Evolutionary conservation across 1,284 basidiomycete species (phyloP).

Genomic region (Stereum hirsutum): DNA sequence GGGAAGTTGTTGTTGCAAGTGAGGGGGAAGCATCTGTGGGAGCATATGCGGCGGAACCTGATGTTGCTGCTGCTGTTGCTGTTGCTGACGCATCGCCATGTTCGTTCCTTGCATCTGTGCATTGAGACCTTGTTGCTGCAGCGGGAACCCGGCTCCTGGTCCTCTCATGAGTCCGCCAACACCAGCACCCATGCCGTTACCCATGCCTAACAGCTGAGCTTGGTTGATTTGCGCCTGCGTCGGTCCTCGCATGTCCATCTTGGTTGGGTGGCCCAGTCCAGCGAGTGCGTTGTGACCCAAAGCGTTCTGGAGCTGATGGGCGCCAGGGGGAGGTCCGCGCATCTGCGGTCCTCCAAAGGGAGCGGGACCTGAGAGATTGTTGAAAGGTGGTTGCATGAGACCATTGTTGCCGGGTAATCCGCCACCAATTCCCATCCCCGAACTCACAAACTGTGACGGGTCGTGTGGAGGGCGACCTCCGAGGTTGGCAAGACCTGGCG

Average conservation of each 20-base stretch:
- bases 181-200: constrained; percentile 25
- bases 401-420: constrained; percentile 36
- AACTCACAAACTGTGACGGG: constrained; percentile 52
- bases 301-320: constrained; percentile 40
- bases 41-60: constrained; percentile 46
- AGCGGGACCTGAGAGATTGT: constrained; percentile 34
- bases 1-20: constrained; percentile 47
- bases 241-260: constrained; percentile 48
- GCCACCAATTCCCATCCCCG: constrained; percentile 36
- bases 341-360: constrained; percentile 41
- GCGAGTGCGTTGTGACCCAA: constrained; percentile 33
- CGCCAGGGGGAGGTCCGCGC: constrained; percentile 37
- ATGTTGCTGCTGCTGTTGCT: constrained; percentile 29
- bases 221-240: constrained; percentile 39
- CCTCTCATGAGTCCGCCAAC: constrained; percentile 15
- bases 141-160: constrained; percentile 37
- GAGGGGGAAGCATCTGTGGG: constrained; percentile 36
- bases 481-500: constrained; percentile 75
- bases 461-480: constrained; percentile 75
- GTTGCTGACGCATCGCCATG: constrained; percentile 32
- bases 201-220: constrained; percentile 38
- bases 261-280: constrained; percentile 38
- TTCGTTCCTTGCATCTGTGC: constrained; percentile 26
- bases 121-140: constrained; percentile 40
- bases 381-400: constrained; percentile 39